Base-by-base conservation (phyloP, 106 monocot genomes). In the Gastrodia elata region DNA sequence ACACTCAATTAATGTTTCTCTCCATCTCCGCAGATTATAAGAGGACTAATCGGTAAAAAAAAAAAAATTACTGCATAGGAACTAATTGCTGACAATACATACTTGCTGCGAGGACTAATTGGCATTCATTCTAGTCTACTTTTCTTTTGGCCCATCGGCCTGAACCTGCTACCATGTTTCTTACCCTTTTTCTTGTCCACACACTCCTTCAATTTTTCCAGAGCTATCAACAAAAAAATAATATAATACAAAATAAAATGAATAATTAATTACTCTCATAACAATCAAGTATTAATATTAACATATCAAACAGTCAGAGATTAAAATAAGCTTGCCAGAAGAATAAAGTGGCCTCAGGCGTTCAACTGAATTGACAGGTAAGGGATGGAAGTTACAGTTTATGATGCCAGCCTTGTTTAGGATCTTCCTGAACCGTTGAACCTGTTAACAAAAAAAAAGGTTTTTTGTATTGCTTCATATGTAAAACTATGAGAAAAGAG, bases 391-490 rank as follows among this genome's bases (percentile, higher is more conserved):
- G 61, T 20, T 75, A 55, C 85, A 91, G 6, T 79, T 79, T 40
- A 72, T 75, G 73, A 76, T 81, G 36, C 77, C 89, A 42, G 83
- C 89, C 68, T 95, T 91, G 41, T 82, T 68, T 49, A 95, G 82
- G 74, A 91, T 82, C 69, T 78, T 85, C 26, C 83, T 83, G 78
- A 95, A 95, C 55, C 64, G 39, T 72, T 85, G 89, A 20, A 85
- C 80, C 94, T 95, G 76, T 41, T 9, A 67, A 75, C 27, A 64
- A 33, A 52, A 39, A 52, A 28, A 52, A 28, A 42, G n/a, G n/a
- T n/a, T n/a, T n/a, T n/a, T n/a, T n/a, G n/a, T n/a, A n/a, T n/a
- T n/a, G n/a, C n/a, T n/a, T n/a, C n/a, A n/a, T n/a, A n/a, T n/a
- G n/a, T n/a, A n/a, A n/a, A n/a, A n/a, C n/a, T n/a, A n/a, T n/a